Conservation (phyloP, 495 filamentous ascomycete genomes). For the Echria macrotheca region DNA sequence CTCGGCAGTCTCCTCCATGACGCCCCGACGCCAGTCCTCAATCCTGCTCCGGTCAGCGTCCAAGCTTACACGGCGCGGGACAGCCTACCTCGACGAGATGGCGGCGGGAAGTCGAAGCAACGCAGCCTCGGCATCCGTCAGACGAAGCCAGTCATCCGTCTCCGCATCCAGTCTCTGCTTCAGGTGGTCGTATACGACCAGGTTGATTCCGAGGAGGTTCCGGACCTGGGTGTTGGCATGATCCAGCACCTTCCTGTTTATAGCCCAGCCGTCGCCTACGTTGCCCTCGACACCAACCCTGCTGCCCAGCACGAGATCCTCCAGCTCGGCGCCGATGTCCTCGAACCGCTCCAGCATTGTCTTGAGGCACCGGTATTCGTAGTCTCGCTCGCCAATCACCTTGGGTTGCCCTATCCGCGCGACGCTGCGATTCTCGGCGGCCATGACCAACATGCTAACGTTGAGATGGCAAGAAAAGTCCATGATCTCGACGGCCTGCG, state of each 20-base stretch:
- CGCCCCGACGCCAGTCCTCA: background rate
- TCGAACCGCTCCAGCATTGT: conserved; percentile 6
- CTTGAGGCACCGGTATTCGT: conserved; percentile 8
- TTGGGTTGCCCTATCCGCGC: background rate
- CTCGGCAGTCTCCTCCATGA: background rate
- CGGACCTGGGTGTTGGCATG: background rate
- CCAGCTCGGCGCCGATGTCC: conserved; percentile 1
- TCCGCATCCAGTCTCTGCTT: background rate
- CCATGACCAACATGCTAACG: conserved; percentile 13
- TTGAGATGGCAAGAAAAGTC: background rate
- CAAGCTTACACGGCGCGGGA: background rate
- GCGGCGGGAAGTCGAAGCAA: background rate
- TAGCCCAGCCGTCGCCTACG: background rate
- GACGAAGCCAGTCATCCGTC: background rate
- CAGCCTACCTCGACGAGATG: background rate
- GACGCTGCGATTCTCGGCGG: conserved; percentile 15
- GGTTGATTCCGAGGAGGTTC: background rate
- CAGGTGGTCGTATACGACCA: background rate
- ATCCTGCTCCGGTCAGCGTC: background rate
- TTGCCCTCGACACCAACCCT: background rate
- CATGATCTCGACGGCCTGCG: conserved; percentile 2
- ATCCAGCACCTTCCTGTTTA: background rate
- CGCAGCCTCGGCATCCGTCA: background rate
- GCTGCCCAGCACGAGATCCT: conserved; percentile 1
- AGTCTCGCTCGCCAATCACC: background rate